phyloP scores from a whole-genome alignment of 495 filamentous ascomycete genomes.

The Neurospora pannonica region DNA sequence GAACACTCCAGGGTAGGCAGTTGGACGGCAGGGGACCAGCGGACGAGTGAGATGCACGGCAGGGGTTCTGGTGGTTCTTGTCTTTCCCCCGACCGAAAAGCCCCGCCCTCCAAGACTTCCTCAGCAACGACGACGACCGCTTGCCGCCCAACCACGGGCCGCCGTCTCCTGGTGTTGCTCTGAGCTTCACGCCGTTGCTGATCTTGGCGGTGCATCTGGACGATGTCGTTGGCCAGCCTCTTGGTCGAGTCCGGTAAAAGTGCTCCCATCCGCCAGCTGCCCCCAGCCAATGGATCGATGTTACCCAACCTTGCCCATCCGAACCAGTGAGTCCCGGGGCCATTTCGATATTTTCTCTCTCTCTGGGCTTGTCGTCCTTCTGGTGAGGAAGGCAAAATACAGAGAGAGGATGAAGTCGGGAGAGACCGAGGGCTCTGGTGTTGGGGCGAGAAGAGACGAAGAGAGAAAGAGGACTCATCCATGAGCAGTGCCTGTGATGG shows the following conservation, averaged over 20 bases:
- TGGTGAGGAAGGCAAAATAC: background rate
- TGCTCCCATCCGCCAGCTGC: conserved; percentile 11
- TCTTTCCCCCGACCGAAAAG: background rate
- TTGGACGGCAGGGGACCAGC: conserved; percentile 9
- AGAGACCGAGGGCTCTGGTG: background rate
- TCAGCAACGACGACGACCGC: background rate
- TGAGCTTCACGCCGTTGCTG: background rate
- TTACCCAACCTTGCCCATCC: background rate
- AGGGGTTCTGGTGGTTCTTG: background rate
- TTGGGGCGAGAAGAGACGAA: background rate
- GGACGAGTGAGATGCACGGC: background rate
- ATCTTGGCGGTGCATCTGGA: conserved; percentile 7
- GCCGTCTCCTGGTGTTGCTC: conserved; percentile 4
- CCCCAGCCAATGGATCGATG: conserved; percentile 17
- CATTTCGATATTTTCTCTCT: background rate
- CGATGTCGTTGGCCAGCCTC: conserved; percentile 11
- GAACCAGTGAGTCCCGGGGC: conserved; percentile 4
- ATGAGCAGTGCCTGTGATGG: background rate
- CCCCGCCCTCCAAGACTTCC: background rate
- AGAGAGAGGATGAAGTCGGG: background rate
- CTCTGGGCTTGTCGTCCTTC: background rate
- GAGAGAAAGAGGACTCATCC: background rate
- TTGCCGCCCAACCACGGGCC: conserved; percentile 26
- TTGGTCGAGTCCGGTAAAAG: conserved; percentile 19
- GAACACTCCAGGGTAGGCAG: conserved; percentile 11